Conservation (phyloP, 2,329 filamentous ascomycete genomes). For the Fusarium succisae region DNA sequence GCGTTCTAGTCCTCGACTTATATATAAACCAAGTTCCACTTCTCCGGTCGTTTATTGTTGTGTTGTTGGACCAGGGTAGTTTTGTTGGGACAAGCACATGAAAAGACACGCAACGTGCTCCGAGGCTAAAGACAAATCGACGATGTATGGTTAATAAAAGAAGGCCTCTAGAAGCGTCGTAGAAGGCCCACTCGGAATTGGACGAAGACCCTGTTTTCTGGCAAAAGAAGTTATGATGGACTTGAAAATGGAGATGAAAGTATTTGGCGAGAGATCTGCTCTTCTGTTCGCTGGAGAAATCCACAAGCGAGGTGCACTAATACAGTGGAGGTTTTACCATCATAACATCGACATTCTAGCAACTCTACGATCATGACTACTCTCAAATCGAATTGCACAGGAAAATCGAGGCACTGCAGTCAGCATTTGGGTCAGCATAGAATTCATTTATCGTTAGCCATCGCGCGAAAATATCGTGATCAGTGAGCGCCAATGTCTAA, state of each 20-base stretch:
- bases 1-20: constrained; percentile 4
- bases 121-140: constrained; percentile 36
- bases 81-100: constrained; percentile 49
- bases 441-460: constrained; percentile 43
- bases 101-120: constrained; percentile 30
- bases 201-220: constrained; percentile 14
- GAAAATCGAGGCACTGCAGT: constrained; percentile 4
- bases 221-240: background rate
- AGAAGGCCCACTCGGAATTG: constrained; percentile 30
- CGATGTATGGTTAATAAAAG: background rate
- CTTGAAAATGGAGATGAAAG: background rate
- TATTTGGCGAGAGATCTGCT: background rate
- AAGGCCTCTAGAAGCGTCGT: constrained; percentile 19
- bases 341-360: background rate
- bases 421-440: constrained; percentile 34
- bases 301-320: constrained; percentile 21
- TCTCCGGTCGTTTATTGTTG: constrained; percentile 22
- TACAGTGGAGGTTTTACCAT: constrained; percentile 16
- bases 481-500: constrained; percentile 27
- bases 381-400: background rate
- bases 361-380: background rate
- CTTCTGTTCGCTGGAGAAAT: constrained; percentile 2
- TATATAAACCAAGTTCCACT: constrained; percentile 27
- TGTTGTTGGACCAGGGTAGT: constrained; percentile 35
- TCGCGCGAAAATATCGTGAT: constrained; percentile 35